Percentiles rank a stretch among this genome's conserved stretches.
These are phyloP conservation scores for Verticillium zaregamsianum DNA, from an alignment of 2,329 filamentous ascomycete genomes.

Conservation along the genomic window DNA sequence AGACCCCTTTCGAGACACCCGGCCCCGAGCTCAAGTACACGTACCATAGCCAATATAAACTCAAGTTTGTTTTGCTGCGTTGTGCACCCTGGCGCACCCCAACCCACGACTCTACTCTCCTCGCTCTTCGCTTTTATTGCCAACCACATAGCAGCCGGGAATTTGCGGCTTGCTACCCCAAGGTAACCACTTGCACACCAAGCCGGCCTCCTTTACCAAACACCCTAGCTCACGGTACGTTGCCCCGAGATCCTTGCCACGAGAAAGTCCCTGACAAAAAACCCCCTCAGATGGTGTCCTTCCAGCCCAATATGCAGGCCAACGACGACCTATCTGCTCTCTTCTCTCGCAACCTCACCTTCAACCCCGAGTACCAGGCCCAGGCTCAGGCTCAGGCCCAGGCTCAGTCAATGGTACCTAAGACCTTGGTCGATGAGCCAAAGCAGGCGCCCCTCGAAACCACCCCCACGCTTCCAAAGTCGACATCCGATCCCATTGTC, in stretches of 20 bases:
- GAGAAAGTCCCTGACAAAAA: conserved; percentile 3
- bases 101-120: not conserved
- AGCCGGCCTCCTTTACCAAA: no score
- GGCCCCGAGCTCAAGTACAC: conserved; percentile 19
- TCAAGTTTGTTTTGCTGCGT: conserved; percentile 21
- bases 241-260: not conserved
- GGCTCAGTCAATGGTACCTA: conserved; percentile 3
- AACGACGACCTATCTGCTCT: conserved; percentile 80
- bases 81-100: not conserved
- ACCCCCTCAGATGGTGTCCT: conserved; percentile 31
- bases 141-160: not conserved
- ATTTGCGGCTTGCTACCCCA: not conserved
- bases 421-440: conserved; percentile 5
- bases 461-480: conserved; percentile 6
- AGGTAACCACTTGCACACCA: not conserved
- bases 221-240: not conserved
- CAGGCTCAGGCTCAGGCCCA: conserved; percentile 16
- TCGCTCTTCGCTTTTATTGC: not conserved
- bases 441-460: conserved; percentile 25
- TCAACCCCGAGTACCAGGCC: conserved; percentile 40
- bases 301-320: conserved; percentile 50
- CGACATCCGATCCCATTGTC: conserved; percentile 40
- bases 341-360: conserved; percentile 71
- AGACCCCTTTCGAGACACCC: not conserved
- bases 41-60: conserved; percentile 49